These are phyloP conservation scores for Cryptococcus hybrid DNA, from an alignment of 1,284 basidiomycete genomes.

Conservation along the genomic window DNA sequence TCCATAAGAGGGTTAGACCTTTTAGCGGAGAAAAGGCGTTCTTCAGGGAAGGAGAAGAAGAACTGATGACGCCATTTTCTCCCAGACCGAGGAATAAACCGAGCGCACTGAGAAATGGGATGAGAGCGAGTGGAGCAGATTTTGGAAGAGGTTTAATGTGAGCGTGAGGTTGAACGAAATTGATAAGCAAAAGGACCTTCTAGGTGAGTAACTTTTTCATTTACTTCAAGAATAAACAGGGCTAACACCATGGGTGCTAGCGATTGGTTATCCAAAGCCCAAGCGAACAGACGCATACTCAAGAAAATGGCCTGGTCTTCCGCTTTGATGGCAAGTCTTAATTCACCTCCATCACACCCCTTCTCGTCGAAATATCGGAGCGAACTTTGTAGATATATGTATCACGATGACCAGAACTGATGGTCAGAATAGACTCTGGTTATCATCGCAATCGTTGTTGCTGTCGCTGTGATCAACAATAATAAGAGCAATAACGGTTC, in stretches of 20 bases:
- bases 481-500: background rate
- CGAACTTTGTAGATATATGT: background rate
- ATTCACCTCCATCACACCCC: background rate
- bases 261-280: constrained; percentile 28
- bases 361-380: too few species aligned
- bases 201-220: constrained; percentile 18
- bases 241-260: constrained; percentile 8
- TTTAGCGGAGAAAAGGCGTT: constrained; percentile 42
- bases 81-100: background rate
- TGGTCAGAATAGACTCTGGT: background rate
- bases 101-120: constrained; percentile 9
- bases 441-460: background rate
- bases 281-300: constrained; percentile 15
- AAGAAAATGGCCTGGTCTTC: constrained; percentile 16
- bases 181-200: constrained; percentile 8
- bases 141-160: constrained; percentile 43
- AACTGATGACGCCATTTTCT: constrained; percentile 36
- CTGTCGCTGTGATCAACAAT: background rate
- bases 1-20: constrained; percentile 33
- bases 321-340: constrained; percentile 16
- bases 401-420: background rate
- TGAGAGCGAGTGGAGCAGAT: constrained; percentile 24
- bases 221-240: background rate
- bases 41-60: constrained; percentile 42
- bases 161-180: constrained; percentile 24